Conservation (phyloP, 2,329 filamentous ascomycete genomes). For the Alternaria brassicae region DNA sequence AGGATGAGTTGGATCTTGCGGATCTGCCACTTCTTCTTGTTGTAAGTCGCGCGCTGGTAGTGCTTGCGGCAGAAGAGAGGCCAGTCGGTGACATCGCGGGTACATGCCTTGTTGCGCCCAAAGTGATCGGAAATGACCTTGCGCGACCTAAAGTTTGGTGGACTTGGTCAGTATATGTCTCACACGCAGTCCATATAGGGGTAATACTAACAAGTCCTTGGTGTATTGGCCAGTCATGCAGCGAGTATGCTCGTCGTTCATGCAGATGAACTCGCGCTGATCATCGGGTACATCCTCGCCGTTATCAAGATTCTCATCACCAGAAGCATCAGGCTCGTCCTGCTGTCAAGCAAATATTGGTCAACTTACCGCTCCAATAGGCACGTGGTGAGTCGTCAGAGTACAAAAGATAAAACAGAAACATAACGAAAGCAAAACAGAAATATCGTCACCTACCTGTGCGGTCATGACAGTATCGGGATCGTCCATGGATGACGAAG, state of each 20-base stretch:
- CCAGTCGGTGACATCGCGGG: conserved; percentile 41
- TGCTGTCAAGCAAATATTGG: background rate
- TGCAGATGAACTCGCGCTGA: conserved; percentile 42
- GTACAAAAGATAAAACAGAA: background rate
- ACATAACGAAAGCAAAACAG: too few species aligned
- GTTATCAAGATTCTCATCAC: conserved; percentile 5
- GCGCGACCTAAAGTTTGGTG: conserved; percentile 30
- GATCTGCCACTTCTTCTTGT: conserved; percentile 43
- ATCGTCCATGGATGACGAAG: background rate
- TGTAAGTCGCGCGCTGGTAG: conserved; percentile 52
- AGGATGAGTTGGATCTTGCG: conserved; percentile 45
- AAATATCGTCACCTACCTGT: background rate
- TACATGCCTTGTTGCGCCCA: conserved; percentile 50
- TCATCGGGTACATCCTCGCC: conserved; percentile 14
- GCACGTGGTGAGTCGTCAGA: background rate
- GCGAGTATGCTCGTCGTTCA: conserved; percentile 38
- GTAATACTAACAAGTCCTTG: conserved; percentile 15
- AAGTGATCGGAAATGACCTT: conserved; percentile 52
- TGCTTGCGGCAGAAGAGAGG: conserved; percentile 51
- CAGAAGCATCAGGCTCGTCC: background rate
- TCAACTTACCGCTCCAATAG: background rate
- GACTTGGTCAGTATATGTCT: background rate
- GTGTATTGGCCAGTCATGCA: conserved; percentile 48
- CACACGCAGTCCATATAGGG: background rate
- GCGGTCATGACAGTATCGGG: conserved; percentile 11